These are phyloP conservation scores for Fomitopsis serialis DNA, from an alignment of 768 basidiomycete genomes.

Conservation along the genomic window DNA sequence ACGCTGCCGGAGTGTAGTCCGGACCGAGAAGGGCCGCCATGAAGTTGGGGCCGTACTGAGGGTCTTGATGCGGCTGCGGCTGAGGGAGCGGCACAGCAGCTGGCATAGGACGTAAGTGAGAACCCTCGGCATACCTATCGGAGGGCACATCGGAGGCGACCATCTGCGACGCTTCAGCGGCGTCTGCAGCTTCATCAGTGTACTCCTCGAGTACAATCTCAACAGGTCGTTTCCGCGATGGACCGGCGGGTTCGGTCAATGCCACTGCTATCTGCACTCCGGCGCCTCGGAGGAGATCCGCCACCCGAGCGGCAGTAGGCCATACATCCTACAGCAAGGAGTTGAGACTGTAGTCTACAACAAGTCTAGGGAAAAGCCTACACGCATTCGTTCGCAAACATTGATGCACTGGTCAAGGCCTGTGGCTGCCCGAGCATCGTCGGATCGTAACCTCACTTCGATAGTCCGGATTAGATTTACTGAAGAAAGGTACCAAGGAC, in stretches of 20 bases:
- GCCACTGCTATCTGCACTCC: neutral
- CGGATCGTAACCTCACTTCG: constrained; percentile 65
- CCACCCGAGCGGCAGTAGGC: constrained; percentile 65
- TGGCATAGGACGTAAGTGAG: neutral
- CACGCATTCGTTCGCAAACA: constrained; percentile 65
- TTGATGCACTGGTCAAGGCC: constrained; percentile 60
- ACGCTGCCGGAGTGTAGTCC: neutral
- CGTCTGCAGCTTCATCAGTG: neutral
- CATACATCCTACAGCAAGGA: constrained; percentile 44
- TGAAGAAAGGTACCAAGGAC: neutral
- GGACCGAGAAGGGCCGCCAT: neutral
- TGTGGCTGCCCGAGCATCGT: constrained; percentile 61
- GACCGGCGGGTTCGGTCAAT: neutral
- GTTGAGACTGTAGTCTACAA: neutral
- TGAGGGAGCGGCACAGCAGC: neutral
- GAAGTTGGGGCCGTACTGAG: neutral
- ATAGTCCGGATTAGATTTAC: constrained; percentile 6
- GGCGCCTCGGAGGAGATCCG: constrained; percentile 63
- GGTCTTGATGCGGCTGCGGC: neutral
- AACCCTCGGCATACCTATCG: neutral
- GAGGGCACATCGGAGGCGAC: neutral
- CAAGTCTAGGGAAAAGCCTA: constrained; percentile 21
- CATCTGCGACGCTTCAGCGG: neutral
- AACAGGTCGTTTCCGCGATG: neutral
- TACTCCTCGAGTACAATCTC: neutral